Conservation (phyloP, 2,329 filamentous ascomycete genomes). For the Dothistroma septosporum region DNA sequence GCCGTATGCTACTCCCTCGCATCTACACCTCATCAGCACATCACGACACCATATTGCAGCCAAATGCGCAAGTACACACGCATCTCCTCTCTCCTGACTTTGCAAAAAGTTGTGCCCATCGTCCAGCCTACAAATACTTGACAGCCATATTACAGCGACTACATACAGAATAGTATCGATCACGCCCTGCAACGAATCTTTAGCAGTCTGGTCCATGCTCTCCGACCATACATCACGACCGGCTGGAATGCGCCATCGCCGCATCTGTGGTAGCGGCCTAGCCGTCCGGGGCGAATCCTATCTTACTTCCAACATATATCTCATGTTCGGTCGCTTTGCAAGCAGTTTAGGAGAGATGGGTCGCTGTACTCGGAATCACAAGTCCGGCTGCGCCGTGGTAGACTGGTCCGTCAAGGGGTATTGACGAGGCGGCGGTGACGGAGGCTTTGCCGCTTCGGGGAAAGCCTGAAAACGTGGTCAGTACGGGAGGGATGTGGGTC, state of each 20-base stretch:
- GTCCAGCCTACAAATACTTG: neutral
- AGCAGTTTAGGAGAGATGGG: no score
- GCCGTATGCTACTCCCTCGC: slow-evolving; percentile 8
- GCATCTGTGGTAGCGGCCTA: slow-evolving; percentile 34
- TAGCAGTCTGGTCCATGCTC: neutral
- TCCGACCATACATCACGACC: no score
- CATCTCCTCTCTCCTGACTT: neutral
- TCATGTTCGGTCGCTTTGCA: slow-evolving; percentile 4
- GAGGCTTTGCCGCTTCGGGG: slow-evolving; percentile 16
- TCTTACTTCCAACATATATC: neutral
- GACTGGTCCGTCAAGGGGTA: slow-evolving; percentile 15
- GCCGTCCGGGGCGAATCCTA: slow-evolving; percentile 27
- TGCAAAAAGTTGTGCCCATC: neutral
- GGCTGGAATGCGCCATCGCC: slow-evolving; percentile 32
- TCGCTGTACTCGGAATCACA: no score
- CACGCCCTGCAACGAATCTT: neutral
- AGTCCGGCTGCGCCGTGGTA: no score
- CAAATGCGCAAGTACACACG: neutral
- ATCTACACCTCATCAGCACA: neutral
- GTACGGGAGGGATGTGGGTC: neutral
- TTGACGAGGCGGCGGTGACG: slow-evolving; percentile 9
- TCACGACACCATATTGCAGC: neutral
- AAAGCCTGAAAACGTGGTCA: slow-evolving; percentile 1
- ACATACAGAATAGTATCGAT: neutral
- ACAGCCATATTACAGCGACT: neutral